These are phyloP conservation scores for Jacaranda copaia DNA, from an alignment of 257 asterid species.

Conservation along the genomic window DNA sequence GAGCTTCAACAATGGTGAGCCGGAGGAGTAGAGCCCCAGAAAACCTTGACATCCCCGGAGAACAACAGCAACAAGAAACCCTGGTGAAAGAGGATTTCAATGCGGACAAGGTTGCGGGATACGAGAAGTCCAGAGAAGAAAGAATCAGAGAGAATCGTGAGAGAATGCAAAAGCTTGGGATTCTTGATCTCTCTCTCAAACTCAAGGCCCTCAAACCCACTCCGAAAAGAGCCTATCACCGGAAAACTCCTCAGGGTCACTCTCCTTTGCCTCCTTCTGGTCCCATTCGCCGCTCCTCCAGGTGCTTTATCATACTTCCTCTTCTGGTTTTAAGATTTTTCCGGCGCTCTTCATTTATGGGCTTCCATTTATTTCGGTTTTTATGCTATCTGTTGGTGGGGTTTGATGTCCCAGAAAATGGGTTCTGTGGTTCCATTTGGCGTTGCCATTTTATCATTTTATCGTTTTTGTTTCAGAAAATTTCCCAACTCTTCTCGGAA, in stretches of 20 bases:
- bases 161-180: constrained; percentile 89
- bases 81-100: constrained; percentile 36
- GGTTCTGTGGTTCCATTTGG: constrained; percentile 5
- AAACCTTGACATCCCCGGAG: constrained; percentile 25
- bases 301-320: constrained; percentile 45
- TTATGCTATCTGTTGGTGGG: constrained; percentile 3
- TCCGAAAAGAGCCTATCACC: constrained; percentile 32
- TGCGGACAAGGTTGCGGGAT: constrained; percentile 42
- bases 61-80: constrained; percentile 18
- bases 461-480: neutral
- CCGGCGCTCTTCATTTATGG: neutral
- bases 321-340: neutral
- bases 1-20: constrained; percentile 40
- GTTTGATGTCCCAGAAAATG: constrained; percentile 28
- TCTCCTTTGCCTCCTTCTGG: constrained; percentile 57
- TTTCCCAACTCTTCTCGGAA: neutral
- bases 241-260: constrained; percentile 41
- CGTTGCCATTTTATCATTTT: neutral
- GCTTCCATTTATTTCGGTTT: neutral
- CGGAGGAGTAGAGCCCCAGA: constrained; percentile 23
- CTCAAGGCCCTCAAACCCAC: constrained; percentile 57
- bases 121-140: constrained; percentile 80
- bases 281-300: constrained; percentile 87
- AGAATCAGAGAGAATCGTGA: constrained; percentile 80
- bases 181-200: constrained; percentile 67